phyloP scores from a whole-genome alignment of 805 yeast species.

The Yamadazyma sp. region DNA sequence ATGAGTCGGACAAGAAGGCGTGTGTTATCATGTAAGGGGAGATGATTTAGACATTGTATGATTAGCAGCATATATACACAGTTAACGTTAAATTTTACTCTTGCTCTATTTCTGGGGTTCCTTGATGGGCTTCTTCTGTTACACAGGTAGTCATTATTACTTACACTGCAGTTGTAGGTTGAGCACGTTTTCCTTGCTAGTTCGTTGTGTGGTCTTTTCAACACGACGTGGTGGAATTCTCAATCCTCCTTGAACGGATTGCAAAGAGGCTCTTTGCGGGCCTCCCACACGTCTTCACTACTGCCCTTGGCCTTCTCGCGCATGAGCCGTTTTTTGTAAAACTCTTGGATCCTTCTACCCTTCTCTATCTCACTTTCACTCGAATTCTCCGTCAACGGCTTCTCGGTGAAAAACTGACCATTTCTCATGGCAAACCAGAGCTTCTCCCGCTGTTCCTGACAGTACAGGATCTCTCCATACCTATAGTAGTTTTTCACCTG shows the following conservation, averaged over 20 bases:
- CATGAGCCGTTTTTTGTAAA: slow-evolving; percentile 62
- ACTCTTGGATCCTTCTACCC: slow-evolving; percentile 60
- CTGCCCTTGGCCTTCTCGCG: slow-evolving; percentile 66
- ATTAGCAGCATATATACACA: slow-evolving; percentile 7
- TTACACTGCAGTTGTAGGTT: no score
- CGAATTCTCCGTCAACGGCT: slow-evolving; percentile 19
- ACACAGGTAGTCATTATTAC: no score
- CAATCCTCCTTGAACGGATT: slow-evolving; percentile 36
- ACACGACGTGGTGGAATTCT: no score
- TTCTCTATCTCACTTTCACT: slow-evolving; percentile 43
- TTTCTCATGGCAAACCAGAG: slow-evolving; percentile 77
- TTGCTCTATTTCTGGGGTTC: no score
- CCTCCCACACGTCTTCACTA: slow-evolving; percentile 84
- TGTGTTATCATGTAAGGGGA: slow-evolving; percentile 41
- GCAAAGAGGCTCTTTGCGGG: slow-evolving; percentile 32
- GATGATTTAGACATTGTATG: slow-evolving; percentile 2
- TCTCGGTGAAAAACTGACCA: slow-evolving; percentile 28
- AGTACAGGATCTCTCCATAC: slow-evolving; percentile 73
- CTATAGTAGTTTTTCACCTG: slow-evolving; percentile 82
- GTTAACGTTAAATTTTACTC: no score
- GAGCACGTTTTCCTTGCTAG: no score
- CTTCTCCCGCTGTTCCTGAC: slow-evolving; percentile 69
- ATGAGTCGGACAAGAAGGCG: slow-evolving; percentile 40
- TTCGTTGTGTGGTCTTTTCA: no score
- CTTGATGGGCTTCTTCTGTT: no score